phyloP scores from a whole-genome alignment of 306 rosid species.

The Casuarina glauca region DNA sequence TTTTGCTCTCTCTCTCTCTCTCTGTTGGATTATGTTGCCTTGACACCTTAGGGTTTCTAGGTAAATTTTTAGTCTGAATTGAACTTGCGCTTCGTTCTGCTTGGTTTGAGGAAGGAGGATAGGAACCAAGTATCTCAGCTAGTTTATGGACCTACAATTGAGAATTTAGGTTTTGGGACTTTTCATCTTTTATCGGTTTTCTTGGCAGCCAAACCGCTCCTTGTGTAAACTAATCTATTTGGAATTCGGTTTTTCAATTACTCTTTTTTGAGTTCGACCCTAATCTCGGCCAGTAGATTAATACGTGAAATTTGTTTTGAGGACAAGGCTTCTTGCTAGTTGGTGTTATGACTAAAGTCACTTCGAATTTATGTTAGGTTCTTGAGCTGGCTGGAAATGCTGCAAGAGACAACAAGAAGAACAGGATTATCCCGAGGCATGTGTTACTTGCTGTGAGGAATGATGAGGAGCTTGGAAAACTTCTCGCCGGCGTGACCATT shows the following conservation, averaged over 20 bases:
- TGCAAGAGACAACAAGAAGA: constrained; percentile 52
- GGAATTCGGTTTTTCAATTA: neutral
- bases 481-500: constrained; percentile 51
- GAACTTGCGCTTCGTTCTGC: neutral
- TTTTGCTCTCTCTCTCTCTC: neutral
- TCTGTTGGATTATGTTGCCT: neutral
- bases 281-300: neutral
- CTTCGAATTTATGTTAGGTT: constrained; percentile 31
- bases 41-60: neutral
- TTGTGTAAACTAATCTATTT: neutral
- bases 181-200: neutral
- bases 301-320: neutral
- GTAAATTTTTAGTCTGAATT: neutral
- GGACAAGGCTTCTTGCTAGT: too few relatives aligned
- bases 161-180: neutral
- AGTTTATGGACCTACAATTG: neutral
- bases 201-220: neutral
- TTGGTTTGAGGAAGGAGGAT: neutral
- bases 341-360: too few relatives aligned
- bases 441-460: constrained; percentile 51
- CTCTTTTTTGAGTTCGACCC: neutral
- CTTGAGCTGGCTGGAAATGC: constrained; percentile 62
- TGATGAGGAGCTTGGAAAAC: constrained; percentile 55
- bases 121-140: neutral
- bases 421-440: constrained; percentile 46